Evolutionary conservation across 2,329 filamentous ascomycete genomes (phyloP).

Genomic region (Botrytis squamosa): DNA sequence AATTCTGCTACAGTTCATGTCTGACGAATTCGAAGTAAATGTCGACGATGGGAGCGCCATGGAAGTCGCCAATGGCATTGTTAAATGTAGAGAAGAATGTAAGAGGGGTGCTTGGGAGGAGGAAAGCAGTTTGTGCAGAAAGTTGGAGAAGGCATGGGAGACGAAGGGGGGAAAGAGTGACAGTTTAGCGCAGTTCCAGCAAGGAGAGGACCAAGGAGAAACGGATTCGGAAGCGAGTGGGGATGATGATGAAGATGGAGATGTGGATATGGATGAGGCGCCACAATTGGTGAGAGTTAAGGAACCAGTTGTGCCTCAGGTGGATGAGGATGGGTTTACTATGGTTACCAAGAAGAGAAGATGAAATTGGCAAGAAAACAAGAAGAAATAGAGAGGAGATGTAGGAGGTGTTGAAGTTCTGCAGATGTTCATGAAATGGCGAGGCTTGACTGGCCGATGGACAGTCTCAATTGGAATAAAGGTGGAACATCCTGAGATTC

Average conservation of each 20-base stretch:
- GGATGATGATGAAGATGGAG: constrained; percentile 54
- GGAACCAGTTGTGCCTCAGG: constrained; percentile 66
- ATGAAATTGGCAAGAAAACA: constrained; percentile 21
- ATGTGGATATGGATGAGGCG: constrained; percentile 69
- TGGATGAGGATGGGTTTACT: constrained; percentile 81
- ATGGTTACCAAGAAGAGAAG: constrained; percentile 68
- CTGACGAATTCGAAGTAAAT: constrained; percentile 91
- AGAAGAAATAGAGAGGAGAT: neutral
- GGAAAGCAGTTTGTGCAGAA: constrained; percentile 62
- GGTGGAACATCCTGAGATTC: neutral
- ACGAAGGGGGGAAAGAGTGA: constrained; percentile 58
- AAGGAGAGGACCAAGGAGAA: constrained; percentile 54
- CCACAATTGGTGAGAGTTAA: constrained; percentile 56
- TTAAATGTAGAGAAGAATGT: constrained; percentile 61
- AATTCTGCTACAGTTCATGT: constrained; percentile 84
- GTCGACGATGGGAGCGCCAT: constrained; percentile 86
- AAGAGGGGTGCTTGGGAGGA: constrained; percentile 58
- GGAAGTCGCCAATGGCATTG: constrained; percentile 73
- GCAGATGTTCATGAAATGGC: neutral
- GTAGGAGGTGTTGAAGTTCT: neutral
- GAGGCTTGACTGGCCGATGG: neutral
- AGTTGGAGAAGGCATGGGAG: constrained; percentile 63
- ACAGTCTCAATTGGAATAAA: neutral
- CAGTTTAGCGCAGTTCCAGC: constrained; percentile 48
- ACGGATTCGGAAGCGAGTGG: constrained; percentile 57